Conservation (phyloP, 2,329 filamentous ascomycete genomes). For the Gnomoniopsis sp. region DNA sequence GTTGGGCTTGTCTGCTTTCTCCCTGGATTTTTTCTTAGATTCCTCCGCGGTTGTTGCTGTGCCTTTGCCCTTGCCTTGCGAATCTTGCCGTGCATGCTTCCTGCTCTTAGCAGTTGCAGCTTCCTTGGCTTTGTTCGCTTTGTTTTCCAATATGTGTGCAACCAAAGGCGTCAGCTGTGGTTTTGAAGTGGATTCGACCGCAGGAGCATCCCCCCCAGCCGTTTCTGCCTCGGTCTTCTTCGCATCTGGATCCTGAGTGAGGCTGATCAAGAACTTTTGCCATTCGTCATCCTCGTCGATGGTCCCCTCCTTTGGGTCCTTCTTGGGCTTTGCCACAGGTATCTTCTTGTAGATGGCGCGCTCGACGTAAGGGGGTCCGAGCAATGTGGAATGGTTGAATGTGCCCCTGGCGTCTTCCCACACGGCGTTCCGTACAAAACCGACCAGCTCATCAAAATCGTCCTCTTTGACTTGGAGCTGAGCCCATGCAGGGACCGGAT, state of each 20-base stretch:
- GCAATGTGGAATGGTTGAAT: constrained; percentile 65
- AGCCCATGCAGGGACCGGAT: constrained; percentile 74
- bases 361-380: constrained; percentile 77
- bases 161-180: constrained; percentile 75
- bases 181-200: constrained; percentile 51
- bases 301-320: constrained; percentile 83
- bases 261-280: constrained; percentile 82
- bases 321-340: constrained; percentile 68
- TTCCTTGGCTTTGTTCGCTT: constrained; percentile 68
- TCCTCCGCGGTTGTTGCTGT: constrained; percentile 38
- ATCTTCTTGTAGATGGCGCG: constrained; percentile 81
- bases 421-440: constrained; percentile 62
- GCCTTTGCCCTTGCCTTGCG: constrained; percentile 46
- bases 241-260: constrained; percentile 62
- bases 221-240: constrained; percentile 46
- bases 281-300: constrained; percentile 97
- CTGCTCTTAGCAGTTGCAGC: constrained; percentile 49
- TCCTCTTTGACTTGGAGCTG: constrained; percentile 79
- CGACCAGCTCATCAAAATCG: constrained; percentile 64
- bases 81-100: constrained; percentile 56
- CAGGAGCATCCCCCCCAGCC: constrained; percentile 45
- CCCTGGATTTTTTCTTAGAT: constrained; percentile 49
- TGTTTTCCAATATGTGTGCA: constrained; percentile 69
- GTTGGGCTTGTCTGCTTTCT: constrained; percentile 52
- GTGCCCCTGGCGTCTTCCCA: constrained; percentile 85